phyloP scores from a whole-genome alignment of 2,329 filamentous ascomycete species.

The Alternaria atra region DNA sequence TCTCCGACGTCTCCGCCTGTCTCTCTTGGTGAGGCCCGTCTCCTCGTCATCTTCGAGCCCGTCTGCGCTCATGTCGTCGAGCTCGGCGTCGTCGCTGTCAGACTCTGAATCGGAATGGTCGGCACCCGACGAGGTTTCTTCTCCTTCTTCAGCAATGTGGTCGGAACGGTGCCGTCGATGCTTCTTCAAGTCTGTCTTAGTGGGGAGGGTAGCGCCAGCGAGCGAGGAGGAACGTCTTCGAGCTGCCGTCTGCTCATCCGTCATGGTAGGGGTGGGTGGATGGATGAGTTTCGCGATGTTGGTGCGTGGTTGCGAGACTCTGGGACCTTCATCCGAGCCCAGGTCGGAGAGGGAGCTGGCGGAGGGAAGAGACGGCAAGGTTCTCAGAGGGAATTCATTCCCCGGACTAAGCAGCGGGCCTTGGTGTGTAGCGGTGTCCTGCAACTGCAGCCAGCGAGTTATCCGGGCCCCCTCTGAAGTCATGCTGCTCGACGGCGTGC shows the following conservation, averaged over 20 bases:
- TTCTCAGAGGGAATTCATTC: constrained; percentile 49
- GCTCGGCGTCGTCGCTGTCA: constrained; percentile 63
- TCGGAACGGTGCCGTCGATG: constrained; percentile 41
- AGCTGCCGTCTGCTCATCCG: constrained; percentile 40
- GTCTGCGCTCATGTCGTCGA: constrained; percentile 70
- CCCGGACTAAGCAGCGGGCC: constrained; percentile 44
- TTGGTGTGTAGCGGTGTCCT: constrained; percentile 35
- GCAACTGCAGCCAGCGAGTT: constrained; percentile 43
- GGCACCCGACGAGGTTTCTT: constrained; percentile 38
- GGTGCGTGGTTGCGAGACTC: constrained; percentile 22
- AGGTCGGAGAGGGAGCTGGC: constrained; percentile 37
- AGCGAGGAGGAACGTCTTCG: constrained; percentile 49
- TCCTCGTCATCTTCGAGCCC: constrained; percentile 86
- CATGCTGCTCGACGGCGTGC: constrained; percentile 24
- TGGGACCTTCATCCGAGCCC: constrained; percentile 28
- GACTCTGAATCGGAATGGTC: constrained; percentile 42
- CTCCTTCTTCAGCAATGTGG: constrained; percentile 48
- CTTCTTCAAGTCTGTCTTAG: constrained; percentile 35
- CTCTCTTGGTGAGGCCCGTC: constrained; percentile 79
- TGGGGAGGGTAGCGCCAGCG: constrained; percentile 36
- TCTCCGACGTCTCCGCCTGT: constrained; percentile 72
- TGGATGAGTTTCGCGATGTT: constrained; percentile 42
- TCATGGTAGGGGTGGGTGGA: constrained; percentile 44
- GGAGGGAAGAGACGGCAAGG: constrained; percentile 47
- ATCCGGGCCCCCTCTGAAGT: constrained; percentile 35